These are phyloP conservation scores for Pezicula rhizophila DNA, from an alignment of 2,329 filamentous ascomycete genomes.

Conservation along the genomic window DNA sequence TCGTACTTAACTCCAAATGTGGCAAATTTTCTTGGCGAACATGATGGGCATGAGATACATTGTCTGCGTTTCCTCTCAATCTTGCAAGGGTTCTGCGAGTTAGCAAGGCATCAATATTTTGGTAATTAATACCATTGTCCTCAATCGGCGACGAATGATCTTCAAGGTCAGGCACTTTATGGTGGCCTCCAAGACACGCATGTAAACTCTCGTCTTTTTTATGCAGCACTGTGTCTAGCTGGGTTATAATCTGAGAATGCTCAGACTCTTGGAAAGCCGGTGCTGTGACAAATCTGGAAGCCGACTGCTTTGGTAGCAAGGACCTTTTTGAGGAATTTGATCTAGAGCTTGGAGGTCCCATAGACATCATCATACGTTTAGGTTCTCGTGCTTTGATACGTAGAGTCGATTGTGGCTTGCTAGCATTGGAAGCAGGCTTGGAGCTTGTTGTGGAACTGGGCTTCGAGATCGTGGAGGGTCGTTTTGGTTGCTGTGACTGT, in stretches of 20 bases:
- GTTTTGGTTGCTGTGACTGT: too few species aligned
- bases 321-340: constrained; percentile 1
- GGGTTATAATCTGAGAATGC: constrained; percentile 14
- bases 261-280: neutral
- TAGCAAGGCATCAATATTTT: constrained; percentile 14
- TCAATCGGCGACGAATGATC: constrained; percentile 5
- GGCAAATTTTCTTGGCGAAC: too few species aligned
- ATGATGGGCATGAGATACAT: too few species aligned
- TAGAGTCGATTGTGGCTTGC: constrained; percentile 12
- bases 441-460: neutral
- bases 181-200: constrained; percentile 7
- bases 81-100: constrained; percentile 5
- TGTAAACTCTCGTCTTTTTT: constrained; percentile 14
- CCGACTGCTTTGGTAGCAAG: neutral
- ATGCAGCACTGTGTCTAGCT: constrained; percentile 11
- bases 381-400: constrained; percentile 23
- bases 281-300: neutral
- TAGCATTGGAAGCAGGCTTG: neutral
- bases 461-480: neutral
- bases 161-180: constrained; percentile 2
- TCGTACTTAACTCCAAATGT: too few species aligned
- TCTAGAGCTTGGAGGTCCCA: constrained; percentile 15
- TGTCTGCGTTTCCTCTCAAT: too few species aligned
- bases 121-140: constrained; percentile 14
- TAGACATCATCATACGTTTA: constrained; percentile 26